phyloP scores from a whole-genome alignment of 148 eudicot species.

The Limonium bicolor region DNA sequence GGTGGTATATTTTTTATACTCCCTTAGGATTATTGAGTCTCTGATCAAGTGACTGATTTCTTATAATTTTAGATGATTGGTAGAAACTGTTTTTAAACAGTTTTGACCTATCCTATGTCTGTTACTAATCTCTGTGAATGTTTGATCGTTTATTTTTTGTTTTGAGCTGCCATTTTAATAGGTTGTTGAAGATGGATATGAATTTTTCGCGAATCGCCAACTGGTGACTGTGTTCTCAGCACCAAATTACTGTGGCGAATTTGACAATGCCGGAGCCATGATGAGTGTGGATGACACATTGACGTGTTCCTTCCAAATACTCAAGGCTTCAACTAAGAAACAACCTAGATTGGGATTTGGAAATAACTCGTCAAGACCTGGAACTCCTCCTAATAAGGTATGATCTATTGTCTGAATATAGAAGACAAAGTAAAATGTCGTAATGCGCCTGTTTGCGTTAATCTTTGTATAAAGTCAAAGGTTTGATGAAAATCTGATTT shows the following conservation, averaged over 20 bases:
- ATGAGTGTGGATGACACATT: conserved; percentile 71
- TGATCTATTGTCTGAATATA: neutral
- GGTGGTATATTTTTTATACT: no score
- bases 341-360: conserved; percentile 50
- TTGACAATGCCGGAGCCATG: conserved; percentile 78
- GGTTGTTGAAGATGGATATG: conserved; percentile 82
- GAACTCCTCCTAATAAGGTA: conserved; percentile 72
- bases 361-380: conserved; percentile 39
- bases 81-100: no score
- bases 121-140: neutral
- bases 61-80: no score
- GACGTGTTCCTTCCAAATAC: conserved; percentile 72
- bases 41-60: no score
- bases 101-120: neutral
- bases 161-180: conserved; percentile 8
- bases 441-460: no score
- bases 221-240: conserved; percentile 67
- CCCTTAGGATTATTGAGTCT: no score
- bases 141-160: neutral
- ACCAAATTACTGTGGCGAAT: conserved; percentile 75
- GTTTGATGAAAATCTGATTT: no score
- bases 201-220: conserved; percentile 62
- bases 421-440: no score
- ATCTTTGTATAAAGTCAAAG: no score
- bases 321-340: conserved; percentile 57